Percentiles rank a stretch among this genome's conserved stretches.
These are phyloP conservation scores for Eutypella sp. DNA, from an alignment of 2,329 filamentous ascomycete genomes.

Conservation along the genomic window DNA sequence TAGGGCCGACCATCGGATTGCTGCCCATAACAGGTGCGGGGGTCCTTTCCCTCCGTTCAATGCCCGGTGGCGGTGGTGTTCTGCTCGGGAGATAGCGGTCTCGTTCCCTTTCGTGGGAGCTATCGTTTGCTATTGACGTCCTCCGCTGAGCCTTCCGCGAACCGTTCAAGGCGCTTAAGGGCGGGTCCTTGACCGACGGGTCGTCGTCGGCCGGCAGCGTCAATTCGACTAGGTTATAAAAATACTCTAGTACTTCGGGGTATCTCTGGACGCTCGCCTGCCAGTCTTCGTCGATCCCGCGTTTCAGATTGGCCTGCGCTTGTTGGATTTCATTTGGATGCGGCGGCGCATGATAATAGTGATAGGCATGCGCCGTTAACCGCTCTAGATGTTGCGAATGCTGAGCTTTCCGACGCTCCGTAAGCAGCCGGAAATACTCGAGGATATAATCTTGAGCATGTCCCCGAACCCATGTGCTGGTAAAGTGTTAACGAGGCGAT, in stretches of 20 bases:
- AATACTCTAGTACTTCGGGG: slow-evolving; percentile 78
- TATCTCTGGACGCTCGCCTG: slow-evolving; percentile 69
- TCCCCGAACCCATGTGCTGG: slow-evolving; percentile 57
- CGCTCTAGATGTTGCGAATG: slow-evolving; percentile 53
- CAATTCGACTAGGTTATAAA: slow-evolving; percentile 65
- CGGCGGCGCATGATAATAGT: slow-evolving; percentile 53
- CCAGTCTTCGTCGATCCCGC: slow-evolving; percentile 77
- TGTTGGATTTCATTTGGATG: slow-evolving; percentile 59
- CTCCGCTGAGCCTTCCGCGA: slow-evolving; percentile 41
- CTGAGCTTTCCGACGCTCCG: slow-evolving; percentile 54
- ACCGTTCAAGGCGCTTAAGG: slow-evolving; percentile 48
- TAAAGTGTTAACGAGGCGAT: slow-evolving; percentile 12
- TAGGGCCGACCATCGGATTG: slow-evolving; percentile 20
- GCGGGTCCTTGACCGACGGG: slow-evolving; percentile 53
- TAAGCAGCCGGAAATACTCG: slow-evolving; percentile 58
- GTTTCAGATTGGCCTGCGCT: slow-evolving; percentile 62
- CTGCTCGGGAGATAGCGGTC: slow-evolving; percentile 21
- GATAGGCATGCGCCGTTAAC: slow-evolving; percentile 49
- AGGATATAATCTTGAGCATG: slow-evolving; percentile 66
- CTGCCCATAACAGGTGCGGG: slow-evolving; percentile 26
- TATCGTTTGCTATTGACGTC: slow-evolving; percentile 33
- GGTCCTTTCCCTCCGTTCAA: slow-evolving; percentile 31
- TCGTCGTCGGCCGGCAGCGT: slow-evolving; percentile 60
- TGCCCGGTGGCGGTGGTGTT: slow-evolving; percentile 34
- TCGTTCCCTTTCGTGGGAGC: slow-evolving; percentile 29